Conservation (phyloP, 164 flowering plant genomes). For the Magnolia sinica region DNA sequence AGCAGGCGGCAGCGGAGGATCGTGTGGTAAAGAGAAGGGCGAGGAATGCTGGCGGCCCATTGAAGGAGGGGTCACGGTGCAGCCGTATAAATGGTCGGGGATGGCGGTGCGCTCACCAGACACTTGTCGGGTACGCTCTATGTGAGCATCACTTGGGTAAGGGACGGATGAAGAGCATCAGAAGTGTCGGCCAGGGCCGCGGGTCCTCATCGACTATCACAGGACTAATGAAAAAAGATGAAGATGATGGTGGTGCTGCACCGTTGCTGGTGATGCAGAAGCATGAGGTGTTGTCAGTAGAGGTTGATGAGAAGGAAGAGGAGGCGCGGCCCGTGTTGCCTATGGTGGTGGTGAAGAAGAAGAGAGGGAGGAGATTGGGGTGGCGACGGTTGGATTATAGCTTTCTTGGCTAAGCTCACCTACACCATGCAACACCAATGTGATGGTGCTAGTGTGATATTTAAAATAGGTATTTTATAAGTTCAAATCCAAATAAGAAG, state of each 20-base stretch:
- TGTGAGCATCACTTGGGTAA: conserved; percentile 5
- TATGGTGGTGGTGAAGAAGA: not conserved
- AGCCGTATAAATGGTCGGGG: conserved; percentile 6
- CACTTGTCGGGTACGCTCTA: conserved; percentile 5
- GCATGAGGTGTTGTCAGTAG: not conserved
- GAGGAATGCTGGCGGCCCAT: not conserved
- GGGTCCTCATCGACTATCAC: not conserved
- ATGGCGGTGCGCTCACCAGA: not conserved
- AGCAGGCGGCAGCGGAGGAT: not conserved
- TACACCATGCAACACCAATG: not conserved
- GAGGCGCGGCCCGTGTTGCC: not conserved
- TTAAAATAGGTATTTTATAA: not conserved
- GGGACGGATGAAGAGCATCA: not conserved
- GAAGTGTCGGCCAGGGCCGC: not conserved
- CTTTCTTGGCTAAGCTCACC: not conserved
- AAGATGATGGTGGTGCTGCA: not conserved
- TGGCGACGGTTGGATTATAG: not conserved
- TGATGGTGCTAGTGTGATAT: not conserved
- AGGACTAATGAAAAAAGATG: not conserved
- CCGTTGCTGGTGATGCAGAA: not conserved
- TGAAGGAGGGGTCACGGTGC: not conserved
- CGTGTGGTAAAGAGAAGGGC: not conserved
- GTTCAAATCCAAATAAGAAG: not conserved
- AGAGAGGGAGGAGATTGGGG: not conserved
- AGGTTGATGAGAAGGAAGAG: not conserved